A percentile compares a stretch with the other conserved stretches of the same genome.
phyloP scores from a whole-genome alignment of 495 filamentous ascomycete genomes.

The Amorphotheca resinae region DNA sequence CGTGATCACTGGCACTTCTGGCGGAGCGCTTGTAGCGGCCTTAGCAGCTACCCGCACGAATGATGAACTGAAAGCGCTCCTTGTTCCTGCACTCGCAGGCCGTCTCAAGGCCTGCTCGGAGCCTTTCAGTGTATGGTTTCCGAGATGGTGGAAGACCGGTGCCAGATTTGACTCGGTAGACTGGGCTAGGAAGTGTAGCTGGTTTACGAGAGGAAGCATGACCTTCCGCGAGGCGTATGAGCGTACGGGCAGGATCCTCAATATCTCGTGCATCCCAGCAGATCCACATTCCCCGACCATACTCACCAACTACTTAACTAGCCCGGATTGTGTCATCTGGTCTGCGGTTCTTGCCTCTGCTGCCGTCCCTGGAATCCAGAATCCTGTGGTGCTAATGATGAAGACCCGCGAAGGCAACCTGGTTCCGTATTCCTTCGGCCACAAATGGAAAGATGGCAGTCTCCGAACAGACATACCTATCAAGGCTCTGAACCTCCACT shows the following conservation, averaged over 20 bases:
- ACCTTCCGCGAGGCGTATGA: slow-evolving; percentile 94
- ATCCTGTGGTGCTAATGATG: slow-evolving; percentile 94
- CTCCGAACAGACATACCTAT: slow-evolving; percentile 91
- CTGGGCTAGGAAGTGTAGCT: slow-evolving; percentile 76
- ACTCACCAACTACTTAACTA: slow-evolving; percentile 84
- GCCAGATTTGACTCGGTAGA: slow-evolving; percentile 87
- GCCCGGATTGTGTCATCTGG: slow-evolving; percentile 96
- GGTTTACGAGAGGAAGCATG: slow-evolving; percentile 80
- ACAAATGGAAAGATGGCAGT: slow-evolving; percentile 97
- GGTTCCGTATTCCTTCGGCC: slow-evolving; percentile 78
- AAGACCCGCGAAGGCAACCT: slow-evolving; percentile 67
- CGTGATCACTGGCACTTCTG: slow-evolving; percentile 91
- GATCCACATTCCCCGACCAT: slow-evolving; percentile 94
- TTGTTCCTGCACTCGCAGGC: slow-evolving; percentile 74
- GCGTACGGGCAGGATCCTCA: slow-evolving; percentile 84
- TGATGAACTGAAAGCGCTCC: slow-evolving; percentile 70
- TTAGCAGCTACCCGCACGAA: slow-evolving; percentile 83
- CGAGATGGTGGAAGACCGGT: slow-evolving; percentile 82
- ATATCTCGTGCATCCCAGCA: slow-evolving; percentile 92
- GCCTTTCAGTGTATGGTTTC: slow-evolving; percentile 57
- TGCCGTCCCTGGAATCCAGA: slow-evolving; percentile 89
- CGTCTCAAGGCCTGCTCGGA: slow-evolving; percentile 82
- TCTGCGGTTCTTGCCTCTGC: slow-evolving; percentile 91
- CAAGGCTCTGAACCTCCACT: slow-evolving; percentile 84
- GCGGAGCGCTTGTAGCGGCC: slow-evolving; percentile 83